Conservation (phyloP, 257 asterid species). For the Eucommia ulmoides region DNA sequence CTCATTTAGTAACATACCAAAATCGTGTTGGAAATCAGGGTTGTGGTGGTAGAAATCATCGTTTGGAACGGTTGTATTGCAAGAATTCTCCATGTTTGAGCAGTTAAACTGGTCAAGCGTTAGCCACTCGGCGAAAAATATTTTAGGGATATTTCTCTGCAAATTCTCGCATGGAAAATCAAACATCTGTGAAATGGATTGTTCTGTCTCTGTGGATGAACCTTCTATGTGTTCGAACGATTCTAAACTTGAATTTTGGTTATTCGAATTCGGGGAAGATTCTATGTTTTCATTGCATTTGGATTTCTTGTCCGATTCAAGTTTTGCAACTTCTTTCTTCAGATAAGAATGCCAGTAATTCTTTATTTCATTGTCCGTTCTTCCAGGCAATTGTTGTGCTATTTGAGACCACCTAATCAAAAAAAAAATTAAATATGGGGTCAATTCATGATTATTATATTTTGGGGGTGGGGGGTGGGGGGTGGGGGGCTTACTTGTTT, state of each 20-base stretch:
- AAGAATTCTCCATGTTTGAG: slow-evolving; percentile 11
- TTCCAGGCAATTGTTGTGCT: slow-evolving; percentile 59
- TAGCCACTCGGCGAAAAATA: slow-evolving; percentile 77
- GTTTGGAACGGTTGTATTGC: slow-evolving; percentile 7
- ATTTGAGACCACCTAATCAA: slow-evolving; percentile 67
- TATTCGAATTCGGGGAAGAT: slow-evolving; percentile 14
- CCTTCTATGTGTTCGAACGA: slow-evolving; percentile 25
- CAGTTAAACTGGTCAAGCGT: slow-evolving; percentile 30
- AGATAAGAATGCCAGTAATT: slow-evolving; percentile 73
- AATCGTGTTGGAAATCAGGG: slow-evolving; percentile 21
- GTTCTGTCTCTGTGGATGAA: slow-evolving; percentile 22
- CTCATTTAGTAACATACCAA: slow-evolving; percentile 16
- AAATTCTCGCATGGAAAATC: slow-evolving; percentile 8
- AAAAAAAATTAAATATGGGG: background rate
- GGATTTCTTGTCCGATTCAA: slow-evolving; percentile 7
- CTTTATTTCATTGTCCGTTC: slow-evolving; percentile 71
- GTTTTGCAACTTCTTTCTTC: slow-evolving; percentile 35
- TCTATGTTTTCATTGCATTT: slow-evolving; percentile 6
- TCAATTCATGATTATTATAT: background rate
- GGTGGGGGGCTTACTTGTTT: slow-evolving; percentile 1
- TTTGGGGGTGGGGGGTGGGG: too few species aligned
- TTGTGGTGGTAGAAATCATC: slow-evolving; percentile 1
- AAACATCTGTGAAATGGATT: slow-evolving; percentile 10
- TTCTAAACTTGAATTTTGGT: slow-evolving; percentile 16
- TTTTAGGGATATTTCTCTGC: slow-evolving; percentile 40